Percentiles rank a stretch among this genome's conserved stretches.
Evolutionary conservation across 805 yeast genomes (phyloP).

Genomic region (Metschnikowia amazonensis): DNA sequence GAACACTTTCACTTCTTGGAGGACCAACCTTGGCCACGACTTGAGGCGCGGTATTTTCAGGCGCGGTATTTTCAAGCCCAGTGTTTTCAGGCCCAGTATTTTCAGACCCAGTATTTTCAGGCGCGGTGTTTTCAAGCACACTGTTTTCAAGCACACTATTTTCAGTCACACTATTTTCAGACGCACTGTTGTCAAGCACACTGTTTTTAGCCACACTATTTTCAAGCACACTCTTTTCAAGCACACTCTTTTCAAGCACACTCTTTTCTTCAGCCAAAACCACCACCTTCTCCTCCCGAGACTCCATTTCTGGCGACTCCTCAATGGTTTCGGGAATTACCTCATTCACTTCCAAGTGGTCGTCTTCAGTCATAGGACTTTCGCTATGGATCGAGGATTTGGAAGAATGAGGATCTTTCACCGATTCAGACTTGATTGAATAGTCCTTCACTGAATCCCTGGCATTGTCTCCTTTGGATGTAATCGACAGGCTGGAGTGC

Average conservation of each 20-base stretch:
- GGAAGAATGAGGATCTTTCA: constrained; percentile 10
- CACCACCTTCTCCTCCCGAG: background rate
- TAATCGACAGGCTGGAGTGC: constrained; percentile 20
- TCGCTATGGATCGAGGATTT: constrained; percentile 12
- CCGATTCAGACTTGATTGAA: background rate
- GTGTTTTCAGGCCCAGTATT: too few relatives aligned
- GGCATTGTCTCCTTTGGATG: constrained; percentile 11
- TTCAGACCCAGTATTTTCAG: too few relatives aligned
- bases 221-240: too few relatives aligned
- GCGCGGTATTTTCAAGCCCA: too few relatives aligned
- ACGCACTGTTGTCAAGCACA: too few relatives aligned
- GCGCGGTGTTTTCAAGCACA: too few relatives aligned
- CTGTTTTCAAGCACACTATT: too few relatives aligned
- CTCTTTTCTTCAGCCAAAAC: background rate
- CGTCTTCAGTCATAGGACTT: background rate
- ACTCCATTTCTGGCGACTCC: constrained; percentile 1
- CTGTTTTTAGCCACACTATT: too few relatives aligned
- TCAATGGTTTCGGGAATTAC: constrained; percentile 2
- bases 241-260: too few relatives aligned
- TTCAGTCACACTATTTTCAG: too few relatives aligned
- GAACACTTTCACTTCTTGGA: background rate
- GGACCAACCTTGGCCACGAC: background rate
- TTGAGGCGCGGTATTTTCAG: background rate
- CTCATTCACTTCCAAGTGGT: constrained; percentile 1
- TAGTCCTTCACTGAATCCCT: background rate